Evolutionary conservation across 306 rosid species (phyloP).

Genomic region (Cicer judaicum): DNA sequence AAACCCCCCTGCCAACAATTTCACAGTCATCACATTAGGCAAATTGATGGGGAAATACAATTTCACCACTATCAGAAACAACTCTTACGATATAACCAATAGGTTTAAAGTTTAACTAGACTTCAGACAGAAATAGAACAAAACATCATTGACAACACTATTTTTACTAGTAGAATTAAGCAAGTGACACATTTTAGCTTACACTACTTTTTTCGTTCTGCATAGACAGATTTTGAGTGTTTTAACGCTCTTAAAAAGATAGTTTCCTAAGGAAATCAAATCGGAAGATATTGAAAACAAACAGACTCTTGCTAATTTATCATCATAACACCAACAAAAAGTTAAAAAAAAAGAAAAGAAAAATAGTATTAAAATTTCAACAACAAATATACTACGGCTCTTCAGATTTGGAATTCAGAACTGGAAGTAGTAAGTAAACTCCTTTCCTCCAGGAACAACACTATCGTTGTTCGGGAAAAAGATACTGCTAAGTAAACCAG

Average conservation of each 20-base stretch:
- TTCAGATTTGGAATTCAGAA: no score
- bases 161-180: neutral
- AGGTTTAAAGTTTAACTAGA: neutral
- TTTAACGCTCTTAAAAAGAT: neutral
- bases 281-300: neutral
- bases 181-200: neutral
- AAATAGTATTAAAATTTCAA: neutral
- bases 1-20: conserved; percentile 71
- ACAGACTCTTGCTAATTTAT: neutral
- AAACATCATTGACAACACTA: conserved; percentile 10
- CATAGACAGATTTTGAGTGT: neutral
- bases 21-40: conserved; percentile 15
- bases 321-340: no score
- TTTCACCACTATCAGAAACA: neutral
- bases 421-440: conserved; percentile 9
- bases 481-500: neutral
- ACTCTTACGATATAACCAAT: neutral
- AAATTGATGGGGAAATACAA: neutral
- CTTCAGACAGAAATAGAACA: conserved; percentile 20
- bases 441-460: conserved; percentile 8
- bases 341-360: neutral
- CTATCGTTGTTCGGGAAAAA: neutral
- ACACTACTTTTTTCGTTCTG: neutral
- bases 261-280: conserved; percentile 14
- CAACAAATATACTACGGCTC: neutral